Evolutionary conservation across 306 rosid genomes (phyloP).

Genomic region (Castanospermum australe): DNA sequence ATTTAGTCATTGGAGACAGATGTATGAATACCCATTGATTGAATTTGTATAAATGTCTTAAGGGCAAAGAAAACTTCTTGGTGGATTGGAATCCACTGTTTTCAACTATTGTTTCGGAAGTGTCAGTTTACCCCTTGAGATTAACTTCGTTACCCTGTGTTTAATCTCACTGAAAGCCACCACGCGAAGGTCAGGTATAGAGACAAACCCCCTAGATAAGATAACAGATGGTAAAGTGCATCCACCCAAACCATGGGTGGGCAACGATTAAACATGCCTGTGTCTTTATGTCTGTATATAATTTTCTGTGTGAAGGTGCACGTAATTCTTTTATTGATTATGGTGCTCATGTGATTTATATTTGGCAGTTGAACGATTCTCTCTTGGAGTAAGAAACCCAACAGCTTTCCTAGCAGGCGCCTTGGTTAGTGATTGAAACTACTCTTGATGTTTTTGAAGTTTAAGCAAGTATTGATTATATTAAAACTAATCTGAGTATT

Average conservation of each 20-base stretch:
- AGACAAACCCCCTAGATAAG: not conserved
- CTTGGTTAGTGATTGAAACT: slow-evolving; percentile 44
- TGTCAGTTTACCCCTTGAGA: not conserved
- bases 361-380: slow-evolving; percentile 63
- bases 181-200: not conserved
- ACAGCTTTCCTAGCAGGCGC: slow-evolving; percentile 68
- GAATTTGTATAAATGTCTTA: not conserved
- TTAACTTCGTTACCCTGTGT: not conserved
- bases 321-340: slow-evolving; percentile 14
- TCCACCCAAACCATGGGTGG: not conserved
- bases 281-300: not conserved
- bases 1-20: not conserved
- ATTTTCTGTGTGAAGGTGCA: not conserved
- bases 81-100: not conserved
- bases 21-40: not conserved
- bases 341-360: slow-evolving; percentile 24
- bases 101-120: not conserved
- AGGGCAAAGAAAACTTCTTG: not conserved
- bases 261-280: not conserved
- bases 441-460: not conserved
- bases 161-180: not conserved
- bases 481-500: not conserved
- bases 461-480: too few relatives aligned
- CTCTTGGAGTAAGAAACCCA: slow-evolving; percentile 65
- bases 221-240: not conserved